Conservation (phyloP, 2,329 filamentous ascomycete species). For the Phyllosticta citribraziliensis region DNA sequence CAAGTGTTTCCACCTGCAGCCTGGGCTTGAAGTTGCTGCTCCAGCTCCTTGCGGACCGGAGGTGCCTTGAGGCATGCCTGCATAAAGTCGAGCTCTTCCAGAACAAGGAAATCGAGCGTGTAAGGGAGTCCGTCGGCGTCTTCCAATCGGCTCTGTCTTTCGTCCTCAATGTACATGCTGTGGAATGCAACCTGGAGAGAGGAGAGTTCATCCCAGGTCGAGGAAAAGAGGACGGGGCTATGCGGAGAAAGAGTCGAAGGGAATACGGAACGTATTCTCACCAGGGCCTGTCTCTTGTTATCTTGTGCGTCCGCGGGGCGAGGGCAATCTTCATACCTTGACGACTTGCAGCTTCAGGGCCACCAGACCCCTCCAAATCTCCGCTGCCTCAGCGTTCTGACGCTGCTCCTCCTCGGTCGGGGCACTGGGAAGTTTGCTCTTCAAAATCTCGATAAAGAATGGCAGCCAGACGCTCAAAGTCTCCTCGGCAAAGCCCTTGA, state of each 20-base stretch:
- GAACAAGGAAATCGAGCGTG: constrained; percentile 82
- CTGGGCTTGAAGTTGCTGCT: constrained; percentile 57
- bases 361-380: constrained; percentile 70
- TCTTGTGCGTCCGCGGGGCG: not conserved
- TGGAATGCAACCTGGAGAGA: constrained; percentile 64
- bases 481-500: constrained; percentile 83
- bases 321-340: constrained; percentile 41
- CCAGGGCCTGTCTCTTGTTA: constrained; percentile 52
- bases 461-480: constrained; percentile 76
- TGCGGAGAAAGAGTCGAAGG: constrained; percentile 72
- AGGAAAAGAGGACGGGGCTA: constrained; percentile 71
- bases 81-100: constrained; percentile 92
- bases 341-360: constrained; percentile 89
- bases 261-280: constrained; percentile 81
- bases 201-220: constrained; percentile 80
- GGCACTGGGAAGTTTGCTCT: constrained; percentile 57
- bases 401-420: constrained; percentile 50
- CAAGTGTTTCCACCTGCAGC: constrained; percentile 57
- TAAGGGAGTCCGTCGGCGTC: constrained; percentile 88
- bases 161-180: constrained; percentile 74
- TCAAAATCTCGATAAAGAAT: constrained; percentile 74
- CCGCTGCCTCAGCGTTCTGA: constrained; percentile 40
- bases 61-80: constrained; percentile 83
- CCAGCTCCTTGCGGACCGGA: constrained; percentile 81
- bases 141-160: constrained; percentile 78